Conservation (phyloP, 1,284 basidiomycete species). For the Marasmius tenuissimus region DNA sequence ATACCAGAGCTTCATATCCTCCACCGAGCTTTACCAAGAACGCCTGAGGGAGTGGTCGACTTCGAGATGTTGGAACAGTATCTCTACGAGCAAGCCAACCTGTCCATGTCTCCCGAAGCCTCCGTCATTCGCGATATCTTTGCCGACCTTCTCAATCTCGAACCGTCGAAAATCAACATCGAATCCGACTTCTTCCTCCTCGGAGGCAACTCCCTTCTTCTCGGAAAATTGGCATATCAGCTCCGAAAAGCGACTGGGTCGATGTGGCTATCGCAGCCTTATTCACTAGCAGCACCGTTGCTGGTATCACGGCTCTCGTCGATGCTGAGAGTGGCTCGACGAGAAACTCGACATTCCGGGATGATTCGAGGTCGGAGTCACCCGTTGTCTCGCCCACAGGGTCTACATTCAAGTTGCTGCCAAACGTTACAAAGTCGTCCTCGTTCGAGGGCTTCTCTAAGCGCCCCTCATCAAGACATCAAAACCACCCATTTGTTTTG, state of each 20-base stretch:
- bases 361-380: not conserved
- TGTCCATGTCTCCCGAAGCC: constrained; percentile 32
- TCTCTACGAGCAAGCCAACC: constrained; percentile 23
- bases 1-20: constrained; percentile 36
- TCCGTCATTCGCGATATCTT: constrained; percentile 39
- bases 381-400: not conserved
- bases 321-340: constrained; percentile 15
- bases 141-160: constrained; percentile 36
- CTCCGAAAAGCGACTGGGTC: constrained; percentile 38
- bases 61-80: constrained; percentile 34
- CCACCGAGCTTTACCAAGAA: constrained; percentile 18
- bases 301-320: constrained; percentile 38
- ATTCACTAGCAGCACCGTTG: constrained; percentile 41
- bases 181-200: constrained; percentile 46
- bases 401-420: not conserved
- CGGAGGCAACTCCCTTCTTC: constrained; percentile 44
- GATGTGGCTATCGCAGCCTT: constrained; percentile 35
- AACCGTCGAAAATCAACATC: constrained; percentile 30
- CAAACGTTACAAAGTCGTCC: not conserved
- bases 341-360: not conserved
- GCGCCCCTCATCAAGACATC: constrained; percentile 25
- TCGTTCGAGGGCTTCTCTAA: constrained; percentile 1
- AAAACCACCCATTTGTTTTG: constrained; percentile 36
- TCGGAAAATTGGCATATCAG: constrained; percentile 41
- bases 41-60: constrained; percentile 27